Conservation (phyloP, 768 basidiomycete species). For the Boletus reticulatus region DNA sequence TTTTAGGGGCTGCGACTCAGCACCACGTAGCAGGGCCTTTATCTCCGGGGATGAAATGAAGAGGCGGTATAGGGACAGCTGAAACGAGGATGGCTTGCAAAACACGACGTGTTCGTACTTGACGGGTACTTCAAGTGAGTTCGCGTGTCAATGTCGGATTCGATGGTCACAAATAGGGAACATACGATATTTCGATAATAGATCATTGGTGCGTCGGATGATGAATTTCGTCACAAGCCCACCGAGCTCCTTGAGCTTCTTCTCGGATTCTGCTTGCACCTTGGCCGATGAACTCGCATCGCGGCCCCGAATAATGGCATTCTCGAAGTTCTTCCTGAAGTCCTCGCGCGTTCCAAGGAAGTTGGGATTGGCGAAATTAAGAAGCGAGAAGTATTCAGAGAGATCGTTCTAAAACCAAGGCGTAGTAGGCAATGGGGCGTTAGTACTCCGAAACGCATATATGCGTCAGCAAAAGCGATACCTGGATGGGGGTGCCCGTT, state of each 20-base stretch:
- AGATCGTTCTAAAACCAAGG: conserved; percentile 70
- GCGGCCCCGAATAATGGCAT: conserved; percentile 84
- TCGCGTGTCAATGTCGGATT: conserved; percentile 2
- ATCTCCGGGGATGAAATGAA: conserved; percentile 95
- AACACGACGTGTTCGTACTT: conserved; percentile 99
- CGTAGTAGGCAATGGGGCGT: background rate
- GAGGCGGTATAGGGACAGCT: conserved; percentile 79
- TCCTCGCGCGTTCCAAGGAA: conserved; percentile 86
- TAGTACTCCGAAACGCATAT: background rate
- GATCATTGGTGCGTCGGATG: conserved; percentile 90
- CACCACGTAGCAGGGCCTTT: conserved; percentile 82
- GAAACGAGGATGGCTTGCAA: conserved; percentile 81
- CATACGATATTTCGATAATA: conserved; percentile 92
- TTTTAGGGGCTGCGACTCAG: conserved; percentile 90
- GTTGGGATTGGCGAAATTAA: conserved; percentile 92
- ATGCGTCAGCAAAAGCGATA: conserved; percentile 21
- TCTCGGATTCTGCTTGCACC: conserved; percentile 78
- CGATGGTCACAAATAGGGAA: conserved; percentile 15
- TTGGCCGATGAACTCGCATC: conserved; percentile 82
- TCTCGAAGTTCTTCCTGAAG: conserved; percentile 95
- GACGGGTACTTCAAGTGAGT: conserved; percentile 73
- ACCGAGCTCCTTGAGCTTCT: conserved; percentile 89
- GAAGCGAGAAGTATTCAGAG: conserved; percentile 90
- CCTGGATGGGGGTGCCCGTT: conserved; percentile 92
- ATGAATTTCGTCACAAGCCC: conserved; percentile 89